Evolutionary conservation across 768 basidiomycete species (phyloP), one percentile per base, ranked within the genome.

Genomic region (Pleurotus cornucopiae): DNA sequence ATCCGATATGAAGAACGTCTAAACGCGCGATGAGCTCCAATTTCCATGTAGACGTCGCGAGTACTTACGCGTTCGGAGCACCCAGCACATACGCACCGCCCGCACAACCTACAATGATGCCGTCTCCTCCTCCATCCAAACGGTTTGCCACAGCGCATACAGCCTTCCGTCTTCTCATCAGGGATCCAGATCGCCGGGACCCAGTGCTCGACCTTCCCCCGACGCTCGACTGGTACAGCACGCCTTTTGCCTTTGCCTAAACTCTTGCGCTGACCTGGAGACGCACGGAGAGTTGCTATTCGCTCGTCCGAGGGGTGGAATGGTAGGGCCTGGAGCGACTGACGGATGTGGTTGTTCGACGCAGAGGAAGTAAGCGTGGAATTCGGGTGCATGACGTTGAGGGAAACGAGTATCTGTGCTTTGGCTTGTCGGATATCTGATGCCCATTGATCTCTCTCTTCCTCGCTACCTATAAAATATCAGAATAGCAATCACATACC

Each of bases 161-260:
- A 97, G 18, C 78, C 76, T 54, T 82, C 80, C n/a, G 90, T 86
- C 67, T 81, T 89, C 57, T 83, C 81, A 64, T 97, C 92, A 0
- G 94, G 92, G 26, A 95, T 86, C 94, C 94, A 97, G 21, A 96
- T 82, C 0, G 94, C 89, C 4, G 94, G 94, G 1, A 93, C 83
- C 74, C 93, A 96, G 68, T 89, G 84, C 45, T 89, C 89, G 54
- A 89, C 86, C 64, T 73, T 79, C 7, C 76, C 74, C 41, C 83
- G 67, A 61, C 76, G 71, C 61, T 77, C 68, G 40, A 62, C 49
- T n/a, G 25, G 51, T 45, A 13, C 34, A 13, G n/a, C 41, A 43
- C 20, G 14, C 58, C 57, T 57, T 47, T 63, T 66, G 18, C 43
- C 58, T 55, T 67, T 67, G 2, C 49, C 58, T 40, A 57, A 58